Conservation (phyloP, 2,329 filamentous ascomycete species). For the Botrytis hyacinthi region DNA sequence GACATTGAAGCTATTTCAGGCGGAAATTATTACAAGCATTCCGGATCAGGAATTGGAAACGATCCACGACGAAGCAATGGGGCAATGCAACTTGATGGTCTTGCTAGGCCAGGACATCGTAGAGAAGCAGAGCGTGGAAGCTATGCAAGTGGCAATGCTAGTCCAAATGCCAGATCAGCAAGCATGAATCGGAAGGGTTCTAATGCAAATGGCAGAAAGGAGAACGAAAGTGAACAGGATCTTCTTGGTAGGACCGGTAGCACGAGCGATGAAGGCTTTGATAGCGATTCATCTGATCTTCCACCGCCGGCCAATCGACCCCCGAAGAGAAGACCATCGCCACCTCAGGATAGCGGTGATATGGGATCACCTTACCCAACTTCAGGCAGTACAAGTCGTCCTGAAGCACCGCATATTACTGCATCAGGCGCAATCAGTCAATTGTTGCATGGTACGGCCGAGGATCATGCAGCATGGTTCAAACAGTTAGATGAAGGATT, state of each 20-base stretch:
- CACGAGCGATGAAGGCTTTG: conserved; percentile 55
- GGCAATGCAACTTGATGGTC: conserved; percentile 49
- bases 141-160: conserved; percentile 42
- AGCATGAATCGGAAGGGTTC: conserved; percentile 56
- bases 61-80: conserved; percentile 60
- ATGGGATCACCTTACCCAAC: conserved; percentile 36
- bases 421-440: conserved; percentile 72
- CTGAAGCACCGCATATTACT: conserved; percentile 52
- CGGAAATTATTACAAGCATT: conserved; percentile 69
- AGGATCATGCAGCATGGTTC: conserved; percentile 88
- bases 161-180: conserved; percentile 39
- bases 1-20: conserved; percentile 64
- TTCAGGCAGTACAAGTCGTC: conserved; percentile 33
- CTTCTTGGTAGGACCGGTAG: conserved; percentile 45
- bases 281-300: conserved; percentile 65
- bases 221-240: conserved; percentile 53
- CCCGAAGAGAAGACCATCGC: conserved; percentile 25
- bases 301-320: conserved; percentile 54
- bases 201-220: conserved; percentile 37
- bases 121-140: conserved; percentile 35
- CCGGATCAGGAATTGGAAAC: conserved; percentile 71
- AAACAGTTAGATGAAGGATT: conserved; percentile 92
- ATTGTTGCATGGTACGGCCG: conserved; percentile 71
- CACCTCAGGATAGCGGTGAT: conserved; percentile 21
- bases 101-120: conserved; percentile 53